Conservation (phyloP, 1,139 yeast genomes). For the Hyphopichia khmerensis region DNA sequence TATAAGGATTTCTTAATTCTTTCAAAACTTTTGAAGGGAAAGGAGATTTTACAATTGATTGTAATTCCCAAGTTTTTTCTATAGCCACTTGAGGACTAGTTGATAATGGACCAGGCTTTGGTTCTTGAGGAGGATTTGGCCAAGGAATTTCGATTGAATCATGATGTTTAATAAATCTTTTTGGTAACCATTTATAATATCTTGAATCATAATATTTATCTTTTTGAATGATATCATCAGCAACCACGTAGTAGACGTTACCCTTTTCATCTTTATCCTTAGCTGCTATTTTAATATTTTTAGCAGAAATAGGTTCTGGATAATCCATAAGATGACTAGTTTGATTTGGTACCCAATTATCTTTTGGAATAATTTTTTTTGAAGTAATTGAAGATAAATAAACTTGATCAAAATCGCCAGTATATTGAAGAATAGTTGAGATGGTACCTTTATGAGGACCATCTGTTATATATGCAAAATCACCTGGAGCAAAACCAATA, state of each 20-base stretch:
- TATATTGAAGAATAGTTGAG: slow-evolving; percentile 45
- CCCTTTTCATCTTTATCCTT: slow-evolving; percentile 66
- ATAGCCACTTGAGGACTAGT: slow-evolving; percentile 62
- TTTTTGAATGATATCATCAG: slow-evolving; percentile 66
- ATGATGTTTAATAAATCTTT: slow-evolving; percentile 71
- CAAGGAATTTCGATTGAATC: slow-evolving; percentile 76
- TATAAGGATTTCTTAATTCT: slow-evolving; percentile 73
- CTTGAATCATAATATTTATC: slow-evolving; percentile 74
- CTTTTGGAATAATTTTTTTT: slow-evolving; percentile 54
- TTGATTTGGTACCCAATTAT: slow-evolving; percentile 74
- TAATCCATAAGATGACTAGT: slow-evolving; percentile 68
- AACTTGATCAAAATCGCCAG: slow-evolving; percentile 32
- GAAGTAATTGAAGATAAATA: slow-evolving; percentile 35
- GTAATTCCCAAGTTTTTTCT: slow-evolving; percentile 74
- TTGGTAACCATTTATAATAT: slow-evolving; percentile 72
- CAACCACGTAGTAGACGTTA: slow-evolving; percentile 64
- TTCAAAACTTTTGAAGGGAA: slow-evolving; percentile 65
- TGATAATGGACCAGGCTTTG: slow-evolving; percentile 55
- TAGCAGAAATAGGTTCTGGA: slow-evolving; percentile 54
- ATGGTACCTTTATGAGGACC: slow-evolving; percentile 76
- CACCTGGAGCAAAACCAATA: slow-evolving; percentile 42
- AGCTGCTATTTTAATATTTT: slow-evolving; percentile 63
- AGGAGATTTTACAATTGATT: slow-evolving; percentile 64
- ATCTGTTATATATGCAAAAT: slow-evolving; percentile 50
- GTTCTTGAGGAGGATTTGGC: slow-evolving; percentile 75